Evolutionary conservation across 2,329 filamentous ascomycete genomes (phyloP).

Genomic region (Aspergillus ochraceoroseus): DNA sequence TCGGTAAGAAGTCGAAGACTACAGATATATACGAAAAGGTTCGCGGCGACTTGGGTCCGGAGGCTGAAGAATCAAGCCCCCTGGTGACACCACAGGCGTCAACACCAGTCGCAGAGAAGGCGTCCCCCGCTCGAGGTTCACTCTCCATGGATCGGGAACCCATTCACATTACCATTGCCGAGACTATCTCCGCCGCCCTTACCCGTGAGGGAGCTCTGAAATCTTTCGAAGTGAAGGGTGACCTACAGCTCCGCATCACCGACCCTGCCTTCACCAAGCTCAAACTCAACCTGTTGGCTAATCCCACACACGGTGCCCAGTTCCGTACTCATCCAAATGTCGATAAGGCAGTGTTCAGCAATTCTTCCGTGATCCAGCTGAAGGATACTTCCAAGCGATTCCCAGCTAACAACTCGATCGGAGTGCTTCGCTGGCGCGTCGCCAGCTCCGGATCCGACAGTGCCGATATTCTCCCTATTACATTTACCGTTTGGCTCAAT

Average conservation of each 20-base stretch:
- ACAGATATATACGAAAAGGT: constrained; percentile 97
- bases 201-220: constrained; percentile 82
- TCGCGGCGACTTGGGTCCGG: constrained; percentile 80
- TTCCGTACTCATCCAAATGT: constrained; percentile 97
- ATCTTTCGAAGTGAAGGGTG: constrained; percentile 83
- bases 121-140: constrained; percentile 55
- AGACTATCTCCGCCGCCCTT: constrained; percentile 84
- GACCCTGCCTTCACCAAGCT: constrained; percentile 87
- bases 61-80: constrained; percentile 68
- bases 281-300: constrained; percentile 73
- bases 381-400: constrained; percentile 84
- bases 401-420: constrained; percentile 88
- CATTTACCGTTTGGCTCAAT: constrained; percentile 97
- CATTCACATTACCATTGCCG: constrained; percentile 80
- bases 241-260: constrained; percentile 83
- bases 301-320: constrained; percentile 75
- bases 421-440: constrained; percentile 82
- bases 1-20: constrained; percentile 97
- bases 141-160: constrained; percentile 72
- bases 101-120: constrained; percentile 50
- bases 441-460: constrained; percentile 77
- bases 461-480: constrained; percentile 76
- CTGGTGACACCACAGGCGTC: constrained; percentile 59
- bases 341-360: constrained; percentile 81
- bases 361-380: constrained; percentile 78